Evolutionary conservation across 192 early-diverging fungal genomes (phyloP), one percentile per base, ranked within the genome.

Genomic region (Coemansia sp.): DNA sequence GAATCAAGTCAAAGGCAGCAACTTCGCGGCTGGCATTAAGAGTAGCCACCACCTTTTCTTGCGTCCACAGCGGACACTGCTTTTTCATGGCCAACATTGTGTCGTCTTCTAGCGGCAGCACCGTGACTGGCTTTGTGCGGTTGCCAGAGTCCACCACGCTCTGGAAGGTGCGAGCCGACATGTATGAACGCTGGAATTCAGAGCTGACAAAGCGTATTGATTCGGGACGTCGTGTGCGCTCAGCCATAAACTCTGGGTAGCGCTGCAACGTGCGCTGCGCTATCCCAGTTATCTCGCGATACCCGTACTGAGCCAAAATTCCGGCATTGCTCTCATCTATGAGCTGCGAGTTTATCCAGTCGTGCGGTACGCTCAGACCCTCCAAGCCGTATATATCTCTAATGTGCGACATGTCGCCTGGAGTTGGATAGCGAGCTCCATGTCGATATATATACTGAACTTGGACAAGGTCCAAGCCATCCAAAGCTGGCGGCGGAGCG

Each of bases 361-460:
- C 24, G 5, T 8, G 4, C 8, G 76, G 70, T 3, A 79, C 58
- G n/a, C 53, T 19, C 22, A 44, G 48, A 3, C 48, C n/a, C 10
- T 63, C 24, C n/a, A 56, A 21, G 2, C 37, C 27, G 26, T 62
- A 69, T 8, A 72, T 29, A 4, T 41, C 7, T 5, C 32, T 60
- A 1, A 79, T 62, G 3, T 35, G 8, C 12, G 57, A 36, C 35
- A 79, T 72, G 21, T 41, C 62, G 11, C 10, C 9, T 6, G 17
- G 19, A 3, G 58, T 59, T 8, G 66, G 65, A 19, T 79, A 79
- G 34, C 76, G 61, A 10, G 76, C 63, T 27, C 76, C 76, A 34
- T 79, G 76, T 4, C 76, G 56, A 9, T 56, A 19, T 8, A 79
- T 38, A 7, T 66, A 60, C 35, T 79, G 70, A 3, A 79, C 59